Evolutionary conservation across 768 basidiomycete species (phyloP), one percentile per base, ranked within the genome.

Genomic region (Termitomyces titanicus): DNA sequence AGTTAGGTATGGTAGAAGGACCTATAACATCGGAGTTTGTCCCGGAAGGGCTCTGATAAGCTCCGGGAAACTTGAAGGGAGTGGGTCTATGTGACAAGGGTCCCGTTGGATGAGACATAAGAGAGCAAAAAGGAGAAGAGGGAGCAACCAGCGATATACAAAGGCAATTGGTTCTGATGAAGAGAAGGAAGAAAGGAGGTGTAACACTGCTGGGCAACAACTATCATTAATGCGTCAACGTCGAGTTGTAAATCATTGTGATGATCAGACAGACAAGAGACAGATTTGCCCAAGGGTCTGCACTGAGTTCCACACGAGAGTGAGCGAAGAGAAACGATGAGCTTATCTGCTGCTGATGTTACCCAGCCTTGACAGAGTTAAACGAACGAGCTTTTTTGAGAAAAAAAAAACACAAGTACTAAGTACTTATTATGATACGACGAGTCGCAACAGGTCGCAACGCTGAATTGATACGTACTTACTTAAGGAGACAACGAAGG

Each of bases 41-140:
- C 53, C 79, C 79, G 9, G 79, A 74, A 20, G 79, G 76, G 43
- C 71, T 79, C 12, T 67, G 65, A 24, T 71, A 72, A 31, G 51
- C 70, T 55, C 63, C 70, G 46, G 72, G 78, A 68, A 74, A 80
- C 55, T 78, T 70, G 63, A 75, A 77, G 13, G 75, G 71, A 10
- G 74, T 70, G 13, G 76, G 74, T 63, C 76, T 80, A 61, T 77
- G 72, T 58, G 78, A 77, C 3, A 69, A 72, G 17, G 73, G 73
- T 20, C 69, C 66, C 24, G 74, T 71, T n/a, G 74, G 64, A 56
- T 68, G 74, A 61, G 77, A 74, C 79, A 81, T 79, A 45, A 47
- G 54, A 18, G 39, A 47, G 29, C 29, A 4, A 29, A 29, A 29
- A 29, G 29, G 29, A n/a, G 57, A 52, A 47, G 20, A 7, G 17